phyloP scores from a whole-genome alignment of 1,284 basidiomycete genomes.

The Uromyces viciae-fabae region DNA sequence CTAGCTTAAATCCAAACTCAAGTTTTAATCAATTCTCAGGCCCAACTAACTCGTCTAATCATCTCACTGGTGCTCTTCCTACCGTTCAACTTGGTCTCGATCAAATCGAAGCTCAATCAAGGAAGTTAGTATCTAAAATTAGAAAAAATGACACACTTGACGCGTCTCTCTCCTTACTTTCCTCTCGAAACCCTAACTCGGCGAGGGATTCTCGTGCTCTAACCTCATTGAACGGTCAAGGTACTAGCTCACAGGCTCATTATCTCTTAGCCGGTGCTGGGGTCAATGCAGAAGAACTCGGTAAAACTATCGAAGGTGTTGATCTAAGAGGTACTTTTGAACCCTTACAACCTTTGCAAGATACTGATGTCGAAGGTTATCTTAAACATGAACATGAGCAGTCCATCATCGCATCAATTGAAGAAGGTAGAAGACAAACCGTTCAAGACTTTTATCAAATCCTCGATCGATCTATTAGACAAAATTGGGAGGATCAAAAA shows the following conservation, averaged over 20 bases:
- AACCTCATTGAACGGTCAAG: slow-evolving; percentile 43
- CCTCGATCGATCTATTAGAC: slow-evolving; percentile 69
- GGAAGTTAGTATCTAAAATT: slow-evolving; percentile 65
- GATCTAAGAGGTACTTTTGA: slow-evolving; percentile 82
- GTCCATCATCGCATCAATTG: slow-evolving; percentile 85
- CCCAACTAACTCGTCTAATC: slow-evolving; percentile 62
- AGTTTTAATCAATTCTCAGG: slow-evolving; percentile 43
- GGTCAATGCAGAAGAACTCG: slow-evolving; percentile 75
- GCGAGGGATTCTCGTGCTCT: slow-evolving; percentile 46
- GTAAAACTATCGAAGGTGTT: slow-evolving; percentile 72
- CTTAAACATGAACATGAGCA: slow-evolving; percentile 88
- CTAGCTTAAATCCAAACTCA: slow-evolving; percentile 20
- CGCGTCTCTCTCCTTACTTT: slow-evolving; percentile 40
- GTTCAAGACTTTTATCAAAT: slow-evolving; percentile 78
- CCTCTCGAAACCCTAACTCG: slow-evolving; percentile 45
- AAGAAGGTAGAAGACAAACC: slow-evolving; percentile 73
- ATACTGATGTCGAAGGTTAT: slow-evolving; percentile 83
- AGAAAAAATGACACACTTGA: slow-evolving; percentile 56
- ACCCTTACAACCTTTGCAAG: slow-evolving; percentile 78
- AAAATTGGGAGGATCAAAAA: slow-evolving; percentile 86
- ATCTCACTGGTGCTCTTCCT: slow-evolving; percentile 59
- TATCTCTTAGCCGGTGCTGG: slow-evolving; percentile 78
- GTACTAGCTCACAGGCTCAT: slow-evolving; percentile 47
- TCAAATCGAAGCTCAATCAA: slow-evolving; percentile 83
- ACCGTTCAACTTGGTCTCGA: slow-evolving; percentile 80